Base-by-base conservation (phyloP, 768 basidiomycete genomes). In the Pholiota conissans region DNA sequence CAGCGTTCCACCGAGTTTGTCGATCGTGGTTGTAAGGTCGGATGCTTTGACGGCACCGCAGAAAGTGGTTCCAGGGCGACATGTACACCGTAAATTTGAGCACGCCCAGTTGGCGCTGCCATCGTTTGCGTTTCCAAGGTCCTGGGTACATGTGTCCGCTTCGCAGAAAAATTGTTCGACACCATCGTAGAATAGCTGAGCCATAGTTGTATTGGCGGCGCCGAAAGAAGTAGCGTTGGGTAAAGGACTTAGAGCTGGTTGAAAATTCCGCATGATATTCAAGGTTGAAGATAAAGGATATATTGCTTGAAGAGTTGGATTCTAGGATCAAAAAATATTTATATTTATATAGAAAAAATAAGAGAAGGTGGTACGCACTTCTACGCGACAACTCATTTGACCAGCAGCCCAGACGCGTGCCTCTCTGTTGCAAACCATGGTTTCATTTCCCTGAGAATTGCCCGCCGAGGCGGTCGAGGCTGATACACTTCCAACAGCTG, bases 121-220 rank as follows among this genome's bases (percentile, higher is more conserved):
- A 49, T 72, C 70, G 16, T 61, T 67, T 3, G 72, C 57, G 34
- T 63, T 69, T 8, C 73, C 70, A 20, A 83, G 69, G 14, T 76
- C 73, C 71, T 96, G 93, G 0, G 68, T 72, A 74, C 95, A 97
- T 5, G 79, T 75, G 60, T 84, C 76, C 0, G 93, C 92, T 9
- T 73, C 59, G 69, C 95, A 98, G 69, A 83, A 90, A 74, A 98
- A 98, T 66, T 97, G 93, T 67, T 95, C 91, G 29, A 87, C 83
- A 9, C 90, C 87, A n/a, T 77, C 78, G 69, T 92, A 93, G 70
- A 88, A 86, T 5, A 93, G 74, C 61, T 92, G 89, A 0, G 86
- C 86, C 58, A 80, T 86, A n/a, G 81, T 70, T 7, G 80, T 76
- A 10, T 83, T 79, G 14, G 74, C 70, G 7, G 67, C 30, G 26